Evolutionary conservation across 73 alveolate genomes (phyloP).

Genomic region (Symbiodinium natans): DNA sequence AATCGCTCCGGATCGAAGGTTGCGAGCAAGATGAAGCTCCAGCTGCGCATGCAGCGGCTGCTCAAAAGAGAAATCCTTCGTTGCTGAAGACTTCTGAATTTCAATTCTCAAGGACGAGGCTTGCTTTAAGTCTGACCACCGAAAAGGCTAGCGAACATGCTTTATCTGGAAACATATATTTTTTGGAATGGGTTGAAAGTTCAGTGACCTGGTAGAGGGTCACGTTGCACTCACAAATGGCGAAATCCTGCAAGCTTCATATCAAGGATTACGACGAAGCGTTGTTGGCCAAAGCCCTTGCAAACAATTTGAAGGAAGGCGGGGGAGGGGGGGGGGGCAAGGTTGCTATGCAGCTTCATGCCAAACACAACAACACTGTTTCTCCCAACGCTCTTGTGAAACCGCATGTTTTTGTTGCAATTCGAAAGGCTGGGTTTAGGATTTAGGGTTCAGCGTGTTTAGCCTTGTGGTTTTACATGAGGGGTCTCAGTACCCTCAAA

Average conservation of each 20-base stretch:
- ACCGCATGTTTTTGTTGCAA: not conserved
- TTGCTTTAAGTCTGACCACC: too few species aligned
- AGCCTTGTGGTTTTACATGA: not conserved
- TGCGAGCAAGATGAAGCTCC: constrained; percentile 13
- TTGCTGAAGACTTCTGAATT: not conserved
- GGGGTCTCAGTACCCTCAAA: not conserved
- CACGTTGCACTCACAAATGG: too few species aligned
- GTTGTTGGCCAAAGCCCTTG: too few species aligned
- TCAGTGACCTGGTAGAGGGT: too few species aligned
- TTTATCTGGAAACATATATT: too few species aligned
- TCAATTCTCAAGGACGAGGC: too few species aligned
- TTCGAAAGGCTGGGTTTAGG: not conserved
- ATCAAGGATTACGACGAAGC: too few species aligned
- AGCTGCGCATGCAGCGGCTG: constrained; percentile 7
- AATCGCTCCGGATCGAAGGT: constrained; percentile 2
- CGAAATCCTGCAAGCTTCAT: too few species aligned
- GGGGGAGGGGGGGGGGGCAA: too few species aligned
- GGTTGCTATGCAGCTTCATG: not conserved
- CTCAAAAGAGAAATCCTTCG: not conserved
- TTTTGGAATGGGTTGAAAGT: too few species aligned
- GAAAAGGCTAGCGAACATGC: too few species aligned
- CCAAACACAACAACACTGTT: not conserved
- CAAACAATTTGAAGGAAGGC: not conserved
- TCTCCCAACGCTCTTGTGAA: not conserved
- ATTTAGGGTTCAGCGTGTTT: not conserved